Conservation (phyloP, 106 monocot genomes). For the Dioscorea alata region DNA sequence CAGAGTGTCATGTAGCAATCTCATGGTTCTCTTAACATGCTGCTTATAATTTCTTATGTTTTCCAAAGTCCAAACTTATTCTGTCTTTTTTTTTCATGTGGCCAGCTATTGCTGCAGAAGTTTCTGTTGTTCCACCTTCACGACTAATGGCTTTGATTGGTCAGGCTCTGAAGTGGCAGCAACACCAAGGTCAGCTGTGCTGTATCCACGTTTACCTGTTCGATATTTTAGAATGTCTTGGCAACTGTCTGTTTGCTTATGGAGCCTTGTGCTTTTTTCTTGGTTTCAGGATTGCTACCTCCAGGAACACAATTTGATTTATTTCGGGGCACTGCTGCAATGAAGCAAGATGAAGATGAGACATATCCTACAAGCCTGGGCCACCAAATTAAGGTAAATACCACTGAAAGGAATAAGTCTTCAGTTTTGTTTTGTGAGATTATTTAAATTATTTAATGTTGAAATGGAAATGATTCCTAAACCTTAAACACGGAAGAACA, state of each 20-base stretch:
- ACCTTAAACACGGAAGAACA: too few species aligned
- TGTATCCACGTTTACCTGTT: neutral
- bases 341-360: constrained; percentile 99
- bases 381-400: constrained; percentile 76
- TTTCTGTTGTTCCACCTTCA: constrained; percentile 93
- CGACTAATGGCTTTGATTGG: constrained; percentile 92
- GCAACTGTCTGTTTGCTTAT: neutral
- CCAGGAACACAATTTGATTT: constrained; percentile 97
- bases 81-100: constrained; percentile 8
- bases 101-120: constrained; percentile 86
- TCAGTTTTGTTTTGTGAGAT: too few species aligned
- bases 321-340: constrained; percentile 97
- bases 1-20: too few species aligned
- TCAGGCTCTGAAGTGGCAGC: constrained; percentile 99
- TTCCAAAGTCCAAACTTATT: too few species aligned
- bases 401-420: too few species aligned
- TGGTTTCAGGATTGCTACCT: constrained; percentile 72
- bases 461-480: too few species aligned
- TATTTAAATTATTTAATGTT: too few species aligned
- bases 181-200: constrained; percentile 71
- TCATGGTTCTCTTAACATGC: too few species aligned
- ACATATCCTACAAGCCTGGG: constrained; percentile 75
- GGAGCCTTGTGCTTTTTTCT: neutral
- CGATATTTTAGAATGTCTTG: too few species aligned
- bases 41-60: too few species aligned